phyloP scores from a whole-genome alignment of 768 basidiomycete genomes.

The Boletus sp. region DNA sequence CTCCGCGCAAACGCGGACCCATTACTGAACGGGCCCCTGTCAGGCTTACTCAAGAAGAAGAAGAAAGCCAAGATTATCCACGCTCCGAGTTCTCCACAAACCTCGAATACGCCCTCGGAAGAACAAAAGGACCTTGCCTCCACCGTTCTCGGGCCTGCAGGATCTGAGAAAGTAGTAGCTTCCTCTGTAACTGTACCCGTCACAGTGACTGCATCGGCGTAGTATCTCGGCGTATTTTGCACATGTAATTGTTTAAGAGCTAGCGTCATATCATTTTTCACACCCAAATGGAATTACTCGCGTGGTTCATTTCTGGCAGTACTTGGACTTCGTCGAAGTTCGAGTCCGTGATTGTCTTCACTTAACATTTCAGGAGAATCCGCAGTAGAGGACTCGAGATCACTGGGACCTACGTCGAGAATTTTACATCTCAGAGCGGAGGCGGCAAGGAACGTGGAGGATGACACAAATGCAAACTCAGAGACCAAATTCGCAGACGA shows the following conservation, averaged over 20 bases:
- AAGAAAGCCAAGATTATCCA: constrained; percentile 58
- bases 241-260: background rate
- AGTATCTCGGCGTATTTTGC: constrained; percentile 1
- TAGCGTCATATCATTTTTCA: background rate
- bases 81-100: constrained; percentile 10
- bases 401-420: no score
- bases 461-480: background rate
- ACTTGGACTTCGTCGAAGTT: background rate
- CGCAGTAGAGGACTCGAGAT: no score
- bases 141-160: background rate
- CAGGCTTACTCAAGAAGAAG: constrained; percentile 71
- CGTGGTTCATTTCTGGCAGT: no score
- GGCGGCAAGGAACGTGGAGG: background rate
- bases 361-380: no score
- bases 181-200: constrained; percentile 1
- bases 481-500: background rate
- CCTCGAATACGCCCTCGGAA: constrained; percentile 22
- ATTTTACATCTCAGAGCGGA: no score
- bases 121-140: background rate
- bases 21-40: constrained; percentile 20
- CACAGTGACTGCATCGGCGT: constrained; percentile 18
- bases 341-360: background rate
- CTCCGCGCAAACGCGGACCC: background rate
- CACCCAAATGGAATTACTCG: background rate
- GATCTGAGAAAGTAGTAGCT: background rate